Evolutionary conservation across 2,329 filamentous ascomycete genomes (phyloP).

Genomic region (Reticulascus tulasneorum): DNA sequence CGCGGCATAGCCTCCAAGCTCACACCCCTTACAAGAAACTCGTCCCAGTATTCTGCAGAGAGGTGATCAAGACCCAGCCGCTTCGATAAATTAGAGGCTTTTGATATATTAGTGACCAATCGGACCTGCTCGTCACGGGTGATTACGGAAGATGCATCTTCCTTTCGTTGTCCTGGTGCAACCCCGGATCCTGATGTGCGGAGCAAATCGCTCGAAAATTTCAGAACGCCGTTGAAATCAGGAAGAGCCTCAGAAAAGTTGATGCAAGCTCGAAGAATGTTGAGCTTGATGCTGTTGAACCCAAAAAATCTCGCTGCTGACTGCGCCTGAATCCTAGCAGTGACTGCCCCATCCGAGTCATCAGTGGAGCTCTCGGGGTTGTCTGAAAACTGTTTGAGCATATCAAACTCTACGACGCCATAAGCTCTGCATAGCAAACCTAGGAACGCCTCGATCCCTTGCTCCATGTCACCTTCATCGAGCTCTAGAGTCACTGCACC

Average conservation of each 20-base stretch:
- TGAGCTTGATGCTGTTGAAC: conserved; percentile 74
- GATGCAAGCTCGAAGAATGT: conserved; percentile 84
- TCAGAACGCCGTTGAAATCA: conserved; percentile 85
- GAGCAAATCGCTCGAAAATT: conserved; percentile 79
- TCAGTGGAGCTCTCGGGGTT: conserved; percentile 19
- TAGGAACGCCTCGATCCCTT: conserved; percentile 61
- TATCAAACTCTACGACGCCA: conserved; percentile 54
- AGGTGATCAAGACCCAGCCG: conserved; percentile 68
- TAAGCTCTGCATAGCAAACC: conserved; percentile 59
- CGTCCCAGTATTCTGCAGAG: conserved; percentile 91
- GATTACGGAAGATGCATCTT: conserved; percentile 67
- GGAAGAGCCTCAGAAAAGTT: conserved; percentile 91
- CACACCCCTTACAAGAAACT: conserved; percentile 80
- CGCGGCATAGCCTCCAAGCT: conserved; percentile 61
- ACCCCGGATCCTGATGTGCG: conserved; percentile 77
- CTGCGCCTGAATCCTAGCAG: conserved; percentile 57
- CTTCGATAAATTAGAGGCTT: conserved; percentile 73
- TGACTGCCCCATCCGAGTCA: conserved; percentile 49
- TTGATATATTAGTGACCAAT: conserved; percentile 78
- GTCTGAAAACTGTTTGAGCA: conserved; percentile 21
- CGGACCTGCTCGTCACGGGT: conserved; percentile 79
- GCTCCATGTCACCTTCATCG: conserved; percentile 60
- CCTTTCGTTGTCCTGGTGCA: conserved; percentile 65
- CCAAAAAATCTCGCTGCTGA: conserved; percentile 65
- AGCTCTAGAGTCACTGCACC: conserved; percentile 56